phyloP scores from a whole-genome alignment of 768 basidiomycete species.

The Cyathus striatus region DNA sequence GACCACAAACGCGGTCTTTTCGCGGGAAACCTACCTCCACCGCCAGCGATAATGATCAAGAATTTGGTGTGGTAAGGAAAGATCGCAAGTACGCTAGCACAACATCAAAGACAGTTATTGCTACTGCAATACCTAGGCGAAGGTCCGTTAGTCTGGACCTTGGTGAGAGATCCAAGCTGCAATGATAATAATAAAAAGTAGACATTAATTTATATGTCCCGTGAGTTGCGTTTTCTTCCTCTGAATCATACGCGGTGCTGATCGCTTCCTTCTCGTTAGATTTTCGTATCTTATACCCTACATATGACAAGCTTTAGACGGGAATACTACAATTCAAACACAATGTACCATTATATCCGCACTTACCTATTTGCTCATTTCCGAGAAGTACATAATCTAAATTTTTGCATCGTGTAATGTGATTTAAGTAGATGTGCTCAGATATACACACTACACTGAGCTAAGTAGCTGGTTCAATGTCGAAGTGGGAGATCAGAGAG shows the following conservation, averaged over 20 bases:
- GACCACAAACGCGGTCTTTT: conserved; percentile 20
- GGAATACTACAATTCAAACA: neutral
- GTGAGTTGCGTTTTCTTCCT: conserved; percentile 3
- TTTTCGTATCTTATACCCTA: no score
- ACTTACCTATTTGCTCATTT: no score
- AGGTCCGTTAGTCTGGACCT: conserved; percentile 28
- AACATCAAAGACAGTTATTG: conserved; percentile 10
- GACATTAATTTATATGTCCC: conserved; percentile 1
- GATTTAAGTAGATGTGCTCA: no score
- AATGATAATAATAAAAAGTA: conserved; percentile 3
- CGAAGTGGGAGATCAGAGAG: no score
- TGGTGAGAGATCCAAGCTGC: conserved; percentile 9
- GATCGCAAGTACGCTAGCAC: conserved; percentile 13
- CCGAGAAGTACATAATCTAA: no score
- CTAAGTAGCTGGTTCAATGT: no score
- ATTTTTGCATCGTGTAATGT: no score
- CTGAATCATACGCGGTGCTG: neutral
- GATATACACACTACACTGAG: no score
- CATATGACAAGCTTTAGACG: no score
- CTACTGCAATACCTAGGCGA: conserved; percentile 17
- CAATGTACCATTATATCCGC: conserved; percentile 8
- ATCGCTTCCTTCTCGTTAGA: neutral
- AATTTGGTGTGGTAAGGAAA: no score
- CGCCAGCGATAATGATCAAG: conserved; percentile 4
- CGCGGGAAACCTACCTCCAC: conserved; percentile 16